Conservation (phyloP, 2,329 filamentous ascomycete species). For the Rhinocladiella similis region DNA sequence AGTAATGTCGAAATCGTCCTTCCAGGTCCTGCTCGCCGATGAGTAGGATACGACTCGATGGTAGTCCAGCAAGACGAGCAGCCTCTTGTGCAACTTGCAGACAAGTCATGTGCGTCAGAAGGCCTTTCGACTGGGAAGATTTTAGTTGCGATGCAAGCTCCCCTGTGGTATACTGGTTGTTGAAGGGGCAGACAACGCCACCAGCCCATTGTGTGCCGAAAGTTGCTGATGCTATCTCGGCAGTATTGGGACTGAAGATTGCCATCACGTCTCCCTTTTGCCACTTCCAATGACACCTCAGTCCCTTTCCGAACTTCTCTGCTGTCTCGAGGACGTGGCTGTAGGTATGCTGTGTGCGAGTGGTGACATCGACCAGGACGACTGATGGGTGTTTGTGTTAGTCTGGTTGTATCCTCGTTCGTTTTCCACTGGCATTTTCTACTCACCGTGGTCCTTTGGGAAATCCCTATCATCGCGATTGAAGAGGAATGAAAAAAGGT, state of each 20-base stretch:
- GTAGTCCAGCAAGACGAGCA: conserved; percentile 67
- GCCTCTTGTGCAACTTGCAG: conserved; percentile 67
- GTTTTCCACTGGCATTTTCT: background rate
- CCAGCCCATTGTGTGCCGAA: conserved; percentile 83
- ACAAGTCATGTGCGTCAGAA: conserved; percentile 71
- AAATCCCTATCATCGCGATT: conserved; percentile 65
- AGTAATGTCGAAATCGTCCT: conserved; percentile 57
- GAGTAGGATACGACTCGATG: conserved; percentile 71
- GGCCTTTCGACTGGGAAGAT: conserved; percentile 70
- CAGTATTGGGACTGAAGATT: conserved; percentile 77
- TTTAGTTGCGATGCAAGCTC: conserved; percentile 82
- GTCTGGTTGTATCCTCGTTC: background rate
- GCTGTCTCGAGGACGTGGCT: conserved; percentile 66
- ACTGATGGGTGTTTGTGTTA: conserved; percentile 11
- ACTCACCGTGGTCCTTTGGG: conserved; percentile 69
- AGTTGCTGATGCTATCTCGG: conserved; percentile 74
- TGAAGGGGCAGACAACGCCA: conserved; percentile 76
- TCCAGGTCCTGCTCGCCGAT: conserved; percentile 60
- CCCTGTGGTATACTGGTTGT: conserved; percentile 78
- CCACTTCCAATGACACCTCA: conserved; percentile 66
- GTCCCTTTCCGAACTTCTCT: conserved; percentile 72
- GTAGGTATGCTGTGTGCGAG: conserved; percentile 67
- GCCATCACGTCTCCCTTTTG: conserved; percentile 78
- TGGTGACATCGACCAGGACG: conserved; percentile 50
- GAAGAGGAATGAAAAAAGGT: conserved; percentile 77